Base-by-base conservation (phyloP, 441 rosid genomes). In the Pelargonium cotyledonis region DNA sequence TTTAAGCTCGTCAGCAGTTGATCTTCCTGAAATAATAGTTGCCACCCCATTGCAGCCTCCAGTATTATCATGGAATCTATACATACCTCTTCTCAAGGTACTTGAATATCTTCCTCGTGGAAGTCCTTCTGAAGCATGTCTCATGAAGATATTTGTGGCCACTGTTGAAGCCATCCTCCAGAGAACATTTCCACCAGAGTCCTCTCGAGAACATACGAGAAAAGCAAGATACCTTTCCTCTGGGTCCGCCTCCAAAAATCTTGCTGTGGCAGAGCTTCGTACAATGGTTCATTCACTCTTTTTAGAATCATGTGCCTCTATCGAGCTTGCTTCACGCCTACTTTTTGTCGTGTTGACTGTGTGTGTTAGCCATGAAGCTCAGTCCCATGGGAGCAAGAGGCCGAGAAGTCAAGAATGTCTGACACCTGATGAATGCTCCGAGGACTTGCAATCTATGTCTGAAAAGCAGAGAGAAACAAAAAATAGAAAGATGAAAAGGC, bases 41-140 rank as follows among this genome's bases (percentile, higher is more conserved):
- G 92, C 99, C 55, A 80, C 97, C 64, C 99, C 99, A 11, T 80
- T 90, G 84, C 99, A 95, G 74, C 93, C 97, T 82, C 97, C 97
- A n/a, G 57, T 86, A 68, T 80, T 95, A 55, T 95, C 99, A 65
- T 95, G 99, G 99, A 91, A 91, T 75, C 83, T 95, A 16, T 95
- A 90, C 80, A 90, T 95, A 75, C 99, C 99, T 70, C 96, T 95
- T 53, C 97, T 95, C 63, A 95, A 92, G 82, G 99, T 95, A 70
- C 88, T 95, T 19, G 99, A 95, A 81, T 95, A 95, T 84, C 99
- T 95, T 78, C 99, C 97, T 55, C 88, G 96, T 23, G 99, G 99
- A 67, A 90, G 99, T 79, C 97, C 99, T 68, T 95, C 99, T 5
- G 99, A 95, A 83, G 99, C 99, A 66, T 95, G 99, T 76, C 88